These are phyloP conservation scores for Ascochyta viciae-villosae DNA, from an alignment of 2,329 filamentous ascomycete species.

Conservation along the genomic window DNA sequence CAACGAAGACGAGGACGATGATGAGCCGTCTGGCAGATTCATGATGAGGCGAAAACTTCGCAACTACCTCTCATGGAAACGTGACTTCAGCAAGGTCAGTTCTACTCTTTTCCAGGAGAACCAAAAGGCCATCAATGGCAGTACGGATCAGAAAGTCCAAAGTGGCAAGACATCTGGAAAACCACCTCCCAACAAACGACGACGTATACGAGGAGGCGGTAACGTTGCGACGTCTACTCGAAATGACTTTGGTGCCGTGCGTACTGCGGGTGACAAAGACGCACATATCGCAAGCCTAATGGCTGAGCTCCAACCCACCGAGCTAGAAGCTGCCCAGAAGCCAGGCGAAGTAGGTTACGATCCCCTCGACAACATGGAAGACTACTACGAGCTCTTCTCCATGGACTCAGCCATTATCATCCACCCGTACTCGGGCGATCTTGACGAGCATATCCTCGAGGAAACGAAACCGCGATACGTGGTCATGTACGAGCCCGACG, in stretches of 20 bases:
- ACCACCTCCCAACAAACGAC: conserved; percentile 82
- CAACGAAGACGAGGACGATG: conserved; percentile 59
- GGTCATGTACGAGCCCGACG: conserved; percentile 97
- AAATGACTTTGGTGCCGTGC: conserved; percentile 74
- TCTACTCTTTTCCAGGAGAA: conserved; percentile 79
- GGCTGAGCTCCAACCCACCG: conserved; percentile 81
- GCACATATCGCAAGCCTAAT: conserved; percentile 82
- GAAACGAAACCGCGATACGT: conserved; percentile 93
- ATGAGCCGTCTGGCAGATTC: conserved; percentile 74
- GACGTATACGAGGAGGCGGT: conserved; percentile 82
- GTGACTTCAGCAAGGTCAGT: conserved; percentile 85
- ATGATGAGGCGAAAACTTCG: conserved; percentile 91
- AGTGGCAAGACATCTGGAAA: conserved; percentile 60
- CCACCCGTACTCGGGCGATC: conserved; percentile 93
- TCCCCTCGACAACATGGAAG: conserved; percentile 87
- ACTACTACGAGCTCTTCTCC: conserved; percentile 89
- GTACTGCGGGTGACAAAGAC: conserved; percentile 81
- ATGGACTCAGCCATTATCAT: conserved; percentile 88
- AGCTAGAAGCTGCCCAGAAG: conserved; percentile 77
- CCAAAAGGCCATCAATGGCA: conserved; percentile 75
- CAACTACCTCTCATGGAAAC: conserved; percentile 89
- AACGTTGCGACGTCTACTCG: conserved; percentile 66
- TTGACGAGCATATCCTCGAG: conserved; percentile 95
- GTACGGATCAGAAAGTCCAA: conserved; percentile 63
- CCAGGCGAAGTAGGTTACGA: conserved; percentile 74